Evolutionary conservation across 75 land plant genomes (phyloP).

Genomic region (Sequoia sempervirens): DNA sequence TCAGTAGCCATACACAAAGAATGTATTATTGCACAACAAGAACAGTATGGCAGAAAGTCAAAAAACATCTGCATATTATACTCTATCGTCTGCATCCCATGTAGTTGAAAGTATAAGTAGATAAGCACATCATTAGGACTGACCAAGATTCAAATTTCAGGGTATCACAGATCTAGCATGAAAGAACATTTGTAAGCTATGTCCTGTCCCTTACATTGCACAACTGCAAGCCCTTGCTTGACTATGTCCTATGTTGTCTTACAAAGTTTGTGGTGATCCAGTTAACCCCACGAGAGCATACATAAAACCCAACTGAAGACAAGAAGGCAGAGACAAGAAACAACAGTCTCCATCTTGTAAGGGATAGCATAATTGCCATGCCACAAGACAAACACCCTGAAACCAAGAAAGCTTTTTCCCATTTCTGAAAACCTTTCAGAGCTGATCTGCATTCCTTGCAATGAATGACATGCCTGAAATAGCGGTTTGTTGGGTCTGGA

Average conservation of each 20-base stretch:
- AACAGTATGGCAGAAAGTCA: neutral
- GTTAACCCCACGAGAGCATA: slow-evolving; percentile 28
- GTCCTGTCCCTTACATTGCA: neutral
- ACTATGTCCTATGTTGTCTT: slow-evolving; percentile 20
- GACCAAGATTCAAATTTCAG: neutral
- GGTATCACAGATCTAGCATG: neutral
- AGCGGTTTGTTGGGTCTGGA: slow-evolving; percentile 68
- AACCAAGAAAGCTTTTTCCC: slow-evolving; percentile 26
- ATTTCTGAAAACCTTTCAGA: slow-evolving; percentile 33
- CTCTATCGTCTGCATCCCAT: neutral
- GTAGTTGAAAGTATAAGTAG: neutral
- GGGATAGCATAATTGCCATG: slow-evolving; percentile 26
- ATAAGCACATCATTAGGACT: neutral
- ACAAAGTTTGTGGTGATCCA: slow-evolving; percentile 64
- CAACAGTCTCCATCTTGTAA: slow-evolving; percentile 39
- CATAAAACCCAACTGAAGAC: slow-evolving; percentile 36
- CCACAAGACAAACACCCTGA: slow-evolving; percentile 21
- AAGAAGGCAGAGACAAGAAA: slow-evolving; percentile 20
- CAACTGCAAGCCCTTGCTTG: neutral
- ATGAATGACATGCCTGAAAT: slow-evolving; percentile 77
- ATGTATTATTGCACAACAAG: neutral
- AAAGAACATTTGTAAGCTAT: neutral
- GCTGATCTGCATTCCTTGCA: slow-evolving; percentile 65
- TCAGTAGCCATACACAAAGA: neutral
- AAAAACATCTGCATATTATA: neutral